Conservation (phyloP, 2,329 filamentous ascomycete genomes). For the Pestalotiopsis sp. region DNA sequence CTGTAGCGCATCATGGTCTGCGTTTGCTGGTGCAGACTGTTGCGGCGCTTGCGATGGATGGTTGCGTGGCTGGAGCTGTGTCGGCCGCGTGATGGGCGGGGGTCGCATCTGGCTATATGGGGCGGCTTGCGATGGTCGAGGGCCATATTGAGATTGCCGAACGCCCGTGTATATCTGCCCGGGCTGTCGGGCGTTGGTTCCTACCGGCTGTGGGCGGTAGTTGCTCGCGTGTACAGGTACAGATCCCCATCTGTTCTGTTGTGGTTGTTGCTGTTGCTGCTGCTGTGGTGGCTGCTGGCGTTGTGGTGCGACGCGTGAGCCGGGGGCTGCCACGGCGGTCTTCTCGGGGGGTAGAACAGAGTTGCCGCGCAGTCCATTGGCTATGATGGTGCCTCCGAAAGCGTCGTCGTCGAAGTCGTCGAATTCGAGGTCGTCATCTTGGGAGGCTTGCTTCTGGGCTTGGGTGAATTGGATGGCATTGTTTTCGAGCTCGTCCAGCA, state of each 20-base stretch:
- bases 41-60: constrained; percentile 34
- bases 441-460: constrained; percentile 36
- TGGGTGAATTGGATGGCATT: constrained; percentile 66
- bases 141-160: constrained; percentile 21
- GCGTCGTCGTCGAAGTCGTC: constrained; percentile 59
- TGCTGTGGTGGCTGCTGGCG: neutral
- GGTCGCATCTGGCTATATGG: constrained; percentile 46
- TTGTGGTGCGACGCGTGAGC: constrained; percentile 9
- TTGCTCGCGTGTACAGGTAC: constrained; percentile 25
- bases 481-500: constrained; percentile 65
- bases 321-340: constrained; percentile 8
- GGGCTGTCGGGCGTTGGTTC: constrained; percentile 17
- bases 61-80: constrained; percentile 35
- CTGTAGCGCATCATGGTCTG: constrained; percentile 50
- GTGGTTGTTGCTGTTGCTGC: neutral
- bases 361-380: constrained; percentile 46
- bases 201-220: constrained; percentile 24
- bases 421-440: constrained; percentile 34
- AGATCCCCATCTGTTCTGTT: constrained; percentile 22
- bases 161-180: constrained; percentile 14
- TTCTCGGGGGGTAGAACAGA: constrained; percentile 31
- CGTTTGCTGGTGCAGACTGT: constrained; percentile 26
- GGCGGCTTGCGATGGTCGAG: constrained; percentile 28
- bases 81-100: constrained; percentile 30
- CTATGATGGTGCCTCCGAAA: constrained; percentile 60